These are phyloP conservation scores for Bertia moriformis DNA, from an alignment of 2,329 filamentous ascomycete genomes.

Conservation along the genomic window DNA sequence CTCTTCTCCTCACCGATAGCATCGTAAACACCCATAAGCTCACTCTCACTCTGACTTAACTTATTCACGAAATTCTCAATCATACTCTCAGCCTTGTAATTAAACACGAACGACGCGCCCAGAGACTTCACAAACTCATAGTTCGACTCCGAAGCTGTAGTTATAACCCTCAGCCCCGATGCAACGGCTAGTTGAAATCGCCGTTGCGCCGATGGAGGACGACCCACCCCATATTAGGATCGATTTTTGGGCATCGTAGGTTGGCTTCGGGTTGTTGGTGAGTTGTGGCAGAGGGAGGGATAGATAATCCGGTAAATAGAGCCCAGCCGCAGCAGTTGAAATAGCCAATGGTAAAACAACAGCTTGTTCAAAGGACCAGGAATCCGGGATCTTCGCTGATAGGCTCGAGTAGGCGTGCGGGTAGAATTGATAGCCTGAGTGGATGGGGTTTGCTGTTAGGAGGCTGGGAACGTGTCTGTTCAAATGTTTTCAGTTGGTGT, in stretches of 20 bases:
- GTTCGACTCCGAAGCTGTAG: constrained; percentile 25
- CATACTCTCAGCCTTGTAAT: constrained; percentile 20
- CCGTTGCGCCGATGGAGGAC: constrained; percentile 26
- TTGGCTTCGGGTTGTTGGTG: constrained; percentile 2
- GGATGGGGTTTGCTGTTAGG: constrained; percentile 1
- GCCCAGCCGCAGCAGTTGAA: constrained; percentile 11
- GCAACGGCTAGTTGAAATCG: constrained; percentile 28
- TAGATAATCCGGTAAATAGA: constrained; percentile 9
- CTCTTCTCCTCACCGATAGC: neutral
- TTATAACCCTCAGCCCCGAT: constrained; percentile 27
- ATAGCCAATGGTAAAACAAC: constrained; percentile 12
- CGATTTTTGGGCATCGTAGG: constrained; percentile 9
- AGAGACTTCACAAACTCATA: constrained; percentile 24
- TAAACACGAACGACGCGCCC: constrained; percentile 26
- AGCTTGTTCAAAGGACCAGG: constrained; percentile 10
- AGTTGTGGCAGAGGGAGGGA: constrained; percentile 7
- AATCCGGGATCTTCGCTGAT: constrained; percentile 7
- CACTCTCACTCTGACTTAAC: neutral
- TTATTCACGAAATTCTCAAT: constrained; percentile 11
- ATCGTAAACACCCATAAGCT: neutral
- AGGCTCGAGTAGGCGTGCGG: constrained; percentile 9
- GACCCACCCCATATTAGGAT: constrained; percentile 36
- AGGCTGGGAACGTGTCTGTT: no score
- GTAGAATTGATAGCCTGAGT: constrained; percentile 3
- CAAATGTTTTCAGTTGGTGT: no score